These are phyloP conservation scores for Friedmanniomyces simplex DNA, from an alignment of 495 filamentous ascomycete species.

Conservation along the genomic window DNA sequence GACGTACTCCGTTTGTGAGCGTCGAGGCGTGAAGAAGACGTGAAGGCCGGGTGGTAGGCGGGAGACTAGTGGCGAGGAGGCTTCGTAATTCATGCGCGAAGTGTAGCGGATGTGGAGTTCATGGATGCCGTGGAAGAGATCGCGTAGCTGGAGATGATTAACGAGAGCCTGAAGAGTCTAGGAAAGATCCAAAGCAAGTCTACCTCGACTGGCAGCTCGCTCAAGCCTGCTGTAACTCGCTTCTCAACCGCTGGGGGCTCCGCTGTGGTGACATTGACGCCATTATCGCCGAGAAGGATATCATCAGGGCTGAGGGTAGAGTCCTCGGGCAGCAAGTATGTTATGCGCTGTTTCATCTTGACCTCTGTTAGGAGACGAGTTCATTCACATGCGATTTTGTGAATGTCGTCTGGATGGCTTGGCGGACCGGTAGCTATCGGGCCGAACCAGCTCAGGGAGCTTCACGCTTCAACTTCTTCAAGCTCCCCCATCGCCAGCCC, in stretches of 20 bases:
- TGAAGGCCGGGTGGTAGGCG: conserved; percentile 73
- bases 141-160: conserved; percentile 38
- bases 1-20: conserved; percentile 33
- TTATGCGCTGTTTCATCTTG: conserved; percentile 75
- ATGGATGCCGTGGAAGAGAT: conserved; percentile 53
- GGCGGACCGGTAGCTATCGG: no score
- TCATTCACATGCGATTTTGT: no score
- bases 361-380: neutral
- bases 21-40: conserved; percentile 59
- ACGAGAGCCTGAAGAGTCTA: neutral
- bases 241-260: conserved; percentile 64
- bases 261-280: conserved; percentile 41
- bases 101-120: conserved; percentile 78
- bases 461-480: neutral
- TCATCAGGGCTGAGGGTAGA: conserved; percentile 45
- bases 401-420: no score
- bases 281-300: conserved; percentile 24
- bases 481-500: neutral
- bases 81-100: conserved; percentile 43
- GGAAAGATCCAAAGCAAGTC: conserved; percentile 4
- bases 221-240: conserved; percentile 57
- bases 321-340: conserved; percentile 57
- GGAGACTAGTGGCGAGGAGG: conserved; percentile 59
- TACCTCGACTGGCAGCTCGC: conserved; percentile 65
- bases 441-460: neutral